A percentile compares a stretch with the other conserved stretches of the same genome.
These are phyloP conservation scores for Solanum appendiculatum DNA, from an alignment of 257 asterid genomes.

Conservation along the genomic window DNA sequence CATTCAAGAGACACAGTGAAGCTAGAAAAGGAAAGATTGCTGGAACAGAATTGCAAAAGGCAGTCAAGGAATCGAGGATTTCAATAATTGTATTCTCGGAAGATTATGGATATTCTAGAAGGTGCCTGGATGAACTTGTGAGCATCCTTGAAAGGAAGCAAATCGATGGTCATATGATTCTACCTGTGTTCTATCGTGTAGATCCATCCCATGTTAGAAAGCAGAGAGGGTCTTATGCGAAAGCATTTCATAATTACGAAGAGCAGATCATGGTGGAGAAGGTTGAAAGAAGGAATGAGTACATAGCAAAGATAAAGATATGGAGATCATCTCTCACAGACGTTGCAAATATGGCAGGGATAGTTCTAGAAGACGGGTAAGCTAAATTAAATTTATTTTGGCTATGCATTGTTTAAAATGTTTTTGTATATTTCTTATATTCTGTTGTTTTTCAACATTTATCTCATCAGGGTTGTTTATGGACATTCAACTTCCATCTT, in stretches of 20 bases:
- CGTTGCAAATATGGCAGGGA: slow-evolving; percentile 4
- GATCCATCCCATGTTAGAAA: slow-evolving; percentile 4
- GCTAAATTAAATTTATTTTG: not conserved
- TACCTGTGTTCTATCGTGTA: slow-evolving; percentile 7
- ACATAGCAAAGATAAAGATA: not conserved
- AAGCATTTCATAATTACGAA: not conserved
- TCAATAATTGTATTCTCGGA: slow-evolving; percentile 2
- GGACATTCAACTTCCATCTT: not conserved
- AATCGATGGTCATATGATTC: not conserved
- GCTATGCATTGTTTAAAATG: not conserved
- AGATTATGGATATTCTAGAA: slow-evolving; percentile 2
- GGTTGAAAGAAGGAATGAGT: not conserved
- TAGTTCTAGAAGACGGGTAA: slow-evolving; percentile 4
- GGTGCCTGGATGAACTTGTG: slow-evolving; percentile 11
- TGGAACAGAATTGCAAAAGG: slow-evolving; percentile 4
- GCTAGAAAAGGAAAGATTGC: not conserved
- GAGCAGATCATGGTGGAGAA: not conserved
- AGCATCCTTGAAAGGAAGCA: not conserved
- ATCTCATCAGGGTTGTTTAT: not conserved
- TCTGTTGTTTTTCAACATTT: not conserved
- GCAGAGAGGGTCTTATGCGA: not conserved
- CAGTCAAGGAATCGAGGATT: not conserved
- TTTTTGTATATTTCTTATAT: not conserved
- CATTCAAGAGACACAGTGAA: not conserved
- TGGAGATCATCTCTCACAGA: slow-evolving; percentile 6